These are phyloP conservation scores for Lipomyces yamanashiensis DNA, from an alignment of 805 yeast species.

Conservation along the genomic window DNA sequence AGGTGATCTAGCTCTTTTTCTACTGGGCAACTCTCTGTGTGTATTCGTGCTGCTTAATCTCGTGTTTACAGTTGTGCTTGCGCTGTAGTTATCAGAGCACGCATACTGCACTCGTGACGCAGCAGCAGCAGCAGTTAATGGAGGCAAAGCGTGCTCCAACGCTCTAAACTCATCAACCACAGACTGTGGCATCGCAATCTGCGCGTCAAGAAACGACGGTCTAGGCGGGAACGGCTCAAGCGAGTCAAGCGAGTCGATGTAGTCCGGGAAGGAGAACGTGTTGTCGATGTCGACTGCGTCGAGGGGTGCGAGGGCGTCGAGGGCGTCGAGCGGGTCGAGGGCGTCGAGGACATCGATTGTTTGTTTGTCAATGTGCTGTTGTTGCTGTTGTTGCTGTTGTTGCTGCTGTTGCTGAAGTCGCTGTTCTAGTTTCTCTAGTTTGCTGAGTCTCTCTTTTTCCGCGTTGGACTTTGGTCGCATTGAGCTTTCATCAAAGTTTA, in stretches of 20 bases:
- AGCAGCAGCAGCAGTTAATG: too few relatives aligned
- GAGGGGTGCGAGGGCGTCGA: neutral
- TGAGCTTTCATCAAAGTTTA: constrained; percentile 15
- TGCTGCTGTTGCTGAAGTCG: neutral
- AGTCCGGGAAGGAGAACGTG: neutral
- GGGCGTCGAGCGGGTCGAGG: constrained; percentile 7
- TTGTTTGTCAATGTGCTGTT: neutral
- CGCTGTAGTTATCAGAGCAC: too few relatives aligned
- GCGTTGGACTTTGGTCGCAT: constrained; percentile 2
- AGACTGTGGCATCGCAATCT: neutral
- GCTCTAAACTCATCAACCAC: neutral
- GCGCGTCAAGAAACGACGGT: neutral
- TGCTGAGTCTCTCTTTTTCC: neutral
- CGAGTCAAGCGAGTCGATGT: neutral
- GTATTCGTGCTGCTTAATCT: neutral
- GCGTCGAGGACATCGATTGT: neutral
- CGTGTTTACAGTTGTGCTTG: too few relatives aligned
- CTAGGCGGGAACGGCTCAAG: neutral
- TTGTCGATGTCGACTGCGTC: neutral
- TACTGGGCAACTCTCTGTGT: neutral
- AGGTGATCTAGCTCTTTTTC: constrained; percentile 8
- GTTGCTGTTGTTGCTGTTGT: constrained; percentile 1
- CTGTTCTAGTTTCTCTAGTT: neutral
- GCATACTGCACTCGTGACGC: too few relatives aligned
- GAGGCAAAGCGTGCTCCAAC: neutral